Percentiles rank a stretch among this genome's conserved stretches.
phyloP scores from a whole-genome alignment of 176 grass and related monocot genomes.

The Musa acuminata region DNA sequence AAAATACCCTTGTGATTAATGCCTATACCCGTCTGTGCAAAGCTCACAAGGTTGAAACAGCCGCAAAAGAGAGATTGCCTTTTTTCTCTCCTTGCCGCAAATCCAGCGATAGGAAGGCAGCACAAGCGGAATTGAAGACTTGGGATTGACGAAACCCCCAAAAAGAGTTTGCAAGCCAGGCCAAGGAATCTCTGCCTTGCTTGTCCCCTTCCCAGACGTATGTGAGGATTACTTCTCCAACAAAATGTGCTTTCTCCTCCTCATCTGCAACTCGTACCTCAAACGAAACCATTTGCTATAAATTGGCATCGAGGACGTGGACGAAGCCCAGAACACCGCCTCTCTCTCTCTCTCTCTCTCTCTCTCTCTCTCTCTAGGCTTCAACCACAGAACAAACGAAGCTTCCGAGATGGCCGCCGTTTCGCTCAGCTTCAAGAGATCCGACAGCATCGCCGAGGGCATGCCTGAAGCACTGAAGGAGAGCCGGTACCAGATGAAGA shows the following conservation, averaged over 20 bases:
- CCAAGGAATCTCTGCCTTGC: background rate
- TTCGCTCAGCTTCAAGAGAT: conserved; percentile 36
- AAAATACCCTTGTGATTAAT: too few species aligned
- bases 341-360: background rate
- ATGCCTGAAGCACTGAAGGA: conserved; percentile 76
- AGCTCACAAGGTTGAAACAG: too few species aligned
- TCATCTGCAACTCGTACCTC: background rate
- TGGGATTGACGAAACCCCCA: too few species aligned
- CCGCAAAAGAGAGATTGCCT: too few species aligned
- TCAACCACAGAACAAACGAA: background rate
- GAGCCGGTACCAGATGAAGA: conserved; percentile 98
- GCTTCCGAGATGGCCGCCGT: background rate
- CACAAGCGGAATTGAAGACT: too few species aligned
- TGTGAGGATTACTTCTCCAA: background rate
- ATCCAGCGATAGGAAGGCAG: too few species aligned
- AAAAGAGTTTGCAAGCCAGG: too few species aligned
- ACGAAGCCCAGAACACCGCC: background rate
- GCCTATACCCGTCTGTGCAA: too few species aligned
- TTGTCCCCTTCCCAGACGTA: background rate
- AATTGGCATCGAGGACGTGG: background rate
- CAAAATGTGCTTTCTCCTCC: conserved; percentile 5
- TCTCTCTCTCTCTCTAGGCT: background rate
- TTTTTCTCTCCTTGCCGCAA: too few species aligned
- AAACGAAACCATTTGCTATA: conserved; percentile 2
- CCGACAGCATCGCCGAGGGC: conserved; percentile 69